phyloP scores from a whole-genome alignment of 768 basidiomycete genomes.

The Tulasnella calospora region DNA sequence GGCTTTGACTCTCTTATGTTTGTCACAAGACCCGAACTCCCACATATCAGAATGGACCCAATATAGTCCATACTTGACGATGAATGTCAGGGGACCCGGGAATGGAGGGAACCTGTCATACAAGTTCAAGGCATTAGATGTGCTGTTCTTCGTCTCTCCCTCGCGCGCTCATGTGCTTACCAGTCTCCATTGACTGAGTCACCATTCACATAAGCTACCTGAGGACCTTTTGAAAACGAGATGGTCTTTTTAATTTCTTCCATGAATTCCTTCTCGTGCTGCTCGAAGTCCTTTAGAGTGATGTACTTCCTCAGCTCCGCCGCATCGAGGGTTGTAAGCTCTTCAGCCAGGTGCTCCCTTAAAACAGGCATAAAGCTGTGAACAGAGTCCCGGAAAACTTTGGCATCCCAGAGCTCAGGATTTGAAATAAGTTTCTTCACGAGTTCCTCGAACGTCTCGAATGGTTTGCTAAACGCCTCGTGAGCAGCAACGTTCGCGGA shows the following conservation, averaged over 20 bases:
- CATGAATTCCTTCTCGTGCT: neutral
- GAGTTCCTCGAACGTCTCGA: neutral
- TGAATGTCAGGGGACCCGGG: neutral
- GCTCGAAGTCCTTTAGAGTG: neutral
- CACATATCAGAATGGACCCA: conserved; percentile 6
- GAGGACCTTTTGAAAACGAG: neutral
- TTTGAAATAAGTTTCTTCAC: neutral
- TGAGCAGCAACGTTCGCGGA: neutral
- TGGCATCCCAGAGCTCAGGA: neutral
- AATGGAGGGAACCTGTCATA: neutral
- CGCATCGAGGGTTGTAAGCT: conserved; percentile 8
- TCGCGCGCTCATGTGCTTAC: neutral
- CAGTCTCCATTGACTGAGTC: neutral
- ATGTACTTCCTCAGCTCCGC: neutral
- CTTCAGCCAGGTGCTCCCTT: conserved; percentile 4
- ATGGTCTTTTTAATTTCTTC: neutral
- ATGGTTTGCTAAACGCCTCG: neutral
- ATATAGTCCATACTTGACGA: neutral
- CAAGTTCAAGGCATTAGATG: neutral
- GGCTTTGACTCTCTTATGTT: conserved; percentile 12
- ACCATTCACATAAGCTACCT: neutral
- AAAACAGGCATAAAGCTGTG: conserved; percentile 5
- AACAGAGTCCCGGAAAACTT: neutral
- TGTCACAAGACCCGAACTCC: conserved; percentile 9
- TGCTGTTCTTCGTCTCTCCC: neutral